Percentiles rank a stretch among this genome's conserved stretches.
Evolutionary conservation across 73 alveolate genomes (phyloP).

Genomic region (Paramecium caudatum): DNA sequence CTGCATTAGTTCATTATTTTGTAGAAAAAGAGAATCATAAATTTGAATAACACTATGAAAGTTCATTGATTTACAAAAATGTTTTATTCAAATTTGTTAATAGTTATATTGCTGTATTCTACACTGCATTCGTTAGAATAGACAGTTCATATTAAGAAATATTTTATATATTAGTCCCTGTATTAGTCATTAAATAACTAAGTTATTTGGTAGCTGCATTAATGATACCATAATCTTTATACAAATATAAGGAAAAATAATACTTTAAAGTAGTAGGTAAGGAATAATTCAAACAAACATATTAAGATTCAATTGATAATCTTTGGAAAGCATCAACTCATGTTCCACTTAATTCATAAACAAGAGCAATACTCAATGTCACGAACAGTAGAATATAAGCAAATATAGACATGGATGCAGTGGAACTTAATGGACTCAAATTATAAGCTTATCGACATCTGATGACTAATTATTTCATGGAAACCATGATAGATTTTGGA

Average conservation of each 20-base stretch:
- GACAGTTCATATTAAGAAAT: conserved; percentile 40
- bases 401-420: conserved; percentile 66
- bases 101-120: conserved; percentile 69
- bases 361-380: conserved; percentile 2
- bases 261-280: background rate
- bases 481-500: conserved; percentile 84
- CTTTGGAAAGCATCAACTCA: conserved; percentile 4
- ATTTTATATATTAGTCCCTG: conserved; percentile 68
- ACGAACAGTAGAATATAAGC: background rate
- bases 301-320: background rate
- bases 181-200: conserved; percentile 65
- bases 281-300: background rate
- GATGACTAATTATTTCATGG: conserved; percentile 79
- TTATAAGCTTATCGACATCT: conserved; percentile 23
- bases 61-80: conserved; percentile 71
- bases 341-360: background rate
- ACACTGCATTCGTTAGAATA: conserved; percentile 57
- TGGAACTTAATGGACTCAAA: conserved; percentile 70
- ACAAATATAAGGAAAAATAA: conserved; percentile 49
- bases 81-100: conserved; percentile 68
- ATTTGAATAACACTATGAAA: conserved; percentile 63
- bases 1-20: conserved; percentile 65
- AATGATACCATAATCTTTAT: conserved; percentile 12
- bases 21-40: conserved; percentile 73
- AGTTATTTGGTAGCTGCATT: conserved; percentile 29